A percentile compares a stretch with the other conserved stretches of the same genome.
phyloP scores from a whole-genome alignment of 1,139 yeast species.

The Blastobotrys persicus region DNA sequence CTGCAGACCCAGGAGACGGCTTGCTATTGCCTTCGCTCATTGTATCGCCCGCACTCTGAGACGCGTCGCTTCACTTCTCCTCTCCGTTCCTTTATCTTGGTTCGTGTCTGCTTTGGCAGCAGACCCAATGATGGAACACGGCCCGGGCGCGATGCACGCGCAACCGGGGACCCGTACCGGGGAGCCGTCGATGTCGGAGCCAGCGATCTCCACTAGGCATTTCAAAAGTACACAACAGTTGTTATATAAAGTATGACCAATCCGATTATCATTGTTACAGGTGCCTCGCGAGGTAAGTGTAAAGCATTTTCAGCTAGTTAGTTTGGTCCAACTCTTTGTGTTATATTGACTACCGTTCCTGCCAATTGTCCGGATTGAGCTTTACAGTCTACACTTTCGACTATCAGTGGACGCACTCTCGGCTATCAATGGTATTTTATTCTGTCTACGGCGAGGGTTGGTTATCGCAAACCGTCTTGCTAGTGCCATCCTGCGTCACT shows the following conservation, averaged over 20 bases:
- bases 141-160: neutral
- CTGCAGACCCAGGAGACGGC: slow-evolving; percentile 2
- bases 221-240: no score
- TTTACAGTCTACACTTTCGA: no score
- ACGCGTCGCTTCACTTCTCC: slow-evolving; percentile 7
- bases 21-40: slow-evolving; percentile 6
- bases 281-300: slow-evolving; percentile 56
- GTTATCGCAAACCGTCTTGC: no score
- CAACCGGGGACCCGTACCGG: neutral
- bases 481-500: no score
- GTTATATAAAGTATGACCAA: slow-evolving; percentile 11
- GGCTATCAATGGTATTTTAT: no score
- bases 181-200: neutral
- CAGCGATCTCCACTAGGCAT: no score
- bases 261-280: slow-evolving; percentile 55
- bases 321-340: no score
- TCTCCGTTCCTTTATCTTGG: neutral
- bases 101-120: neutral
- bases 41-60: slow-evolving; percentile 1
- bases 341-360: no score
- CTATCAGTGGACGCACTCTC: no score
- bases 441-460: no score
- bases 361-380: no score
- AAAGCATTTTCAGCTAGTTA: neutral
- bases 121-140: neutral